These are phyloP conservation scores for Pneumocystis murina DNA, from an alignment of 1,139 yeast genomes.

Conservation along the genomic window DNA sequence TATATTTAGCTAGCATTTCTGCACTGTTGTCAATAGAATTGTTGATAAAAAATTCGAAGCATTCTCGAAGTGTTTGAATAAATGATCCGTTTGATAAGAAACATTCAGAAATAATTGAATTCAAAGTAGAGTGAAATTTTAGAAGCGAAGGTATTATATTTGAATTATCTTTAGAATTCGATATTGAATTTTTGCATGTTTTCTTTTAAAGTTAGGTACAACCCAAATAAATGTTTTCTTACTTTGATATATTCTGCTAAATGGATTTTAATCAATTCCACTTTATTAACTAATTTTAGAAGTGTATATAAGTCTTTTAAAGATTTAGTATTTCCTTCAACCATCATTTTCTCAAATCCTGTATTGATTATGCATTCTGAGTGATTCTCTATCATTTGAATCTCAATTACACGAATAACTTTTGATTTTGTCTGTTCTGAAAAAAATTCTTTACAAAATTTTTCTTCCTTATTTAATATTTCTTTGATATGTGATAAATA, in stretches of 20 bases:
- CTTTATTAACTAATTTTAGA: background rate
- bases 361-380: background rate
- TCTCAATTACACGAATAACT: background rate
- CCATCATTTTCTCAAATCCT: background rate
- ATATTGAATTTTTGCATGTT: slow-evolving; percentile 5
- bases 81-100: slow-evolving; percentile 12
- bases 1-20: slow-evolving; percentile 27
- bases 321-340: background rate
- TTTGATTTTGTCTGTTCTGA: background rate
- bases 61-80: slow-evolving; percentile 16
- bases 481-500: background rate
- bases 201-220: background rate
- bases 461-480: background rate
- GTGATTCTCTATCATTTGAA: background rate
- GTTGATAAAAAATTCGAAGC: slow-evolving; percentile 18
- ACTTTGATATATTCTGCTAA: background rate
- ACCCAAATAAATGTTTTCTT: background rate
- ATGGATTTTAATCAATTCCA: background rate
- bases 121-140: slow-evolving; percentile 14
- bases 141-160: slow-evolving; percentile 14
- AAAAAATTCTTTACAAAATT: background rate
- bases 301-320: background rate
- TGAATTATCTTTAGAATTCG: slow-evolving; percentile 12
- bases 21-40: slow-evolving; percentile 17
- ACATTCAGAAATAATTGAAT: slow-evolving; percentile 10